These are phyloP conservation scores for Stentor coeruleus DNA, from an alignment of 73 alveolate species.

Conservation along the genomic window DNA sequence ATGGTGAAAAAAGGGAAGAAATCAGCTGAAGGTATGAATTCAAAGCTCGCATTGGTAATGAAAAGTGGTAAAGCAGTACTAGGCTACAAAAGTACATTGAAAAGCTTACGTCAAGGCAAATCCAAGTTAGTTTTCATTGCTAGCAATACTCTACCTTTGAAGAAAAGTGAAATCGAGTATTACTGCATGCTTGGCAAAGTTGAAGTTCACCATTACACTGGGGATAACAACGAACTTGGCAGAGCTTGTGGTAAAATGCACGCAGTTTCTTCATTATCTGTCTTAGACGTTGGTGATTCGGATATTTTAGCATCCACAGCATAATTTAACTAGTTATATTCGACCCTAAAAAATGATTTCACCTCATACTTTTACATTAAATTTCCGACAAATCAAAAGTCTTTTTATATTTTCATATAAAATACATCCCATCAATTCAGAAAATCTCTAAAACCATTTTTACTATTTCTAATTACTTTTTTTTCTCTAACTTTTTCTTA, in stretches of 20 bases:
- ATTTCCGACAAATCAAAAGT: too few species aligned
- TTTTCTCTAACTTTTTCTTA: too few species aligned
- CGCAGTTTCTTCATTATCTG: slow-evolving; percentile 87
- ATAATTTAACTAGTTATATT: too few species aligned
- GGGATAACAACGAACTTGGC: slow-evolving; percentile 88
- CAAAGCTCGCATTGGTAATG: slow-evolving; percentile 89
- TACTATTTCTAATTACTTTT: too few species aligned
- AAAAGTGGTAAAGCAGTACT: slow-evolving; percentile 93
- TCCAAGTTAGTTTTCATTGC: slow-evolving; percentile 83
- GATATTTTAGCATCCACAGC: slow-evolving; percentile 35
- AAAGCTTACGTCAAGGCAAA: slow-evolving; percentile 89
- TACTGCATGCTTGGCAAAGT: slow-evolving; percentile 85
- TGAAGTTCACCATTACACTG: slow-evolving; percentile 78
- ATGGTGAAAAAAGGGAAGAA: slow-evolving; percentile 56
- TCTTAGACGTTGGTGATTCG: slow-evolving; percentile 92
- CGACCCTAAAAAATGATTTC: too few species aligned
- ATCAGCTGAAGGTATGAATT: slow-evolving; percentile 75
- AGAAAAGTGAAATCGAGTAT: slow-evolving; percentile 94
- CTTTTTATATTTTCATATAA: too few species aligned
- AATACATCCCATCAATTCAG: too few species aligned
- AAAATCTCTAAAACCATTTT: too few species aligned
- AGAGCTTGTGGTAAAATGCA: slow-evolving; percentile 95
- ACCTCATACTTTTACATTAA: too few species aligned
- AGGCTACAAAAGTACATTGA: slow-evolving; percentile 92
- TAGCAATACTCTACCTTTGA: slow-evolving; percentile 92